Conservation (phyloP, 345 rosid genomes). For the Gynandropsis gynandra region DNA sequence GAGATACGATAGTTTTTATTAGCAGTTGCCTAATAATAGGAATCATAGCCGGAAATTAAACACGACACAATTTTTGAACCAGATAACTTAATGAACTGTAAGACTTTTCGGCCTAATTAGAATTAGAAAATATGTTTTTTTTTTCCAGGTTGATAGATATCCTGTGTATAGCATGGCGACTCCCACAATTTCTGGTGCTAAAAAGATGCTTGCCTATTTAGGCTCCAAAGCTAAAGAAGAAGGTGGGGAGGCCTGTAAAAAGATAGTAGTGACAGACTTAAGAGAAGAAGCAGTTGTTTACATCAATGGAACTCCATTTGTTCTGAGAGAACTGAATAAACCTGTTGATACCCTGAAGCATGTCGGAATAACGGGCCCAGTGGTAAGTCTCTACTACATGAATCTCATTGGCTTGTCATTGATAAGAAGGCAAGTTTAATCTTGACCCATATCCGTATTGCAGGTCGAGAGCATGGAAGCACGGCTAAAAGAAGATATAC, state of each 20-base stretch:
- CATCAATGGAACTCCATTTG: constrained; percentile 88
- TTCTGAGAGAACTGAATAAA: constrained; percentile 79
- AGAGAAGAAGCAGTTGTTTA: constrained; percentile 97
- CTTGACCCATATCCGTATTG: constrained; percentile 18
- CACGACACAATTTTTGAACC: too few relatives aligned
- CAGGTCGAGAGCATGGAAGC: constrained; percentile 92
- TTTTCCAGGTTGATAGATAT: constrained; percentile 71
- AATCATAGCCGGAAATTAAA: constrained; percentile 1
- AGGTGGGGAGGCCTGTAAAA: constrained; percentile 41
- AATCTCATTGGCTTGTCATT: constrained; percentile 3
- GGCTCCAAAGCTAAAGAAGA: constrained; percentile 54
- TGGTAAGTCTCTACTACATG: constrained; percentile 35
- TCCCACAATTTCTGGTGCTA: constrained; percentile 79
- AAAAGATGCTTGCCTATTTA: constrained; percentile 77
- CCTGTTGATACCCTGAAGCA: constrained; percentile 92
- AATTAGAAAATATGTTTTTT: background rate
- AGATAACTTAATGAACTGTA: background rate
- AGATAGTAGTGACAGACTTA: constrained; percentile 68
- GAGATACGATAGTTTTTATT: background rate
- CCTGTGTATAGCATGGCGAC: constrained; percentile 99
- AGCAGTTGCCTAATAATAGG: background rate
- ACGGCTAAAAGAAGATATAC: constrained; percentile 81
- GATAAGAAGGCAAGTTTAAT: too few relatives aligned
- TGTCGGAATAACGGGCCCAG: constrained; percentile 79
- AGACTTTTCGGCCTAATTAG: constrained; percentile 3